These are phyloP conservation scores for Myriangium duriaei DNA, from an alignment of 2,329 filamentous ascomycete genomes.

Conservation along the genomic window DNA sequence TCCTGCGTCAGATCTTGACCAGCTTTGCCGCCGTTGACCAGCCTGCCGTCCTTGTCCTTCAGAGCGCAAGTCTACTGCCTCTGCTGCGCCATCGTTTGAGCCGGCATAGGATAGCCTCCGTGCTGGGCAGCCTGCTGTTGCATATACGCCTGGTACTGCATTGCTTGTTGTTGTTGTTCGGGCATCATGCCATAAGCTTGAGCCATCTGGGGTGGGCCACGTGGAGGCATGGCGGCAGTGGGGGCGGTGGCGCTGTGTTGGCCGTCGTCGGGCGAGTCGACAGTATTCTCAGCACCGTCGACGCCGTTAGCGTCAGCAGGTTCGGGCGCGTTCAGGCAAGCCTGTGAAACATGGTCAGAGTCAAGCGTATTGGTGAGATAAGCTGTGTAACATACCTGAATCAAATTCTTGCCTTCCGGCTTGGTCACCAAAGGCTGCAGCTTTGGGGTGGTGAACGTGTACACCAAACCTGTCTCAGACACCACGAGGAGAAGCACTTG, in stretches of 20 bases:
- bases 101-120: slow-evolving; percentile 26
- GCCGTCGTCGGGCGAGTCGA: slow-evolving; percentile 87
- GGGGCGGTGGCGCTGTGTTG: slow-evolving; percentile 40
- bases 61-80: slow-evolving; percentile 6
- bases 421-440: slow-evolving; percentile 96
- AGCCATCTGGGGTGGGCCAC: slow-evolving; percentile 16
- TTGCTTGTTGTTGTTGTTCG: slow-evolving; percentile 26
- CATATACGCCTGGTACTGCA: slow-evolving; percentile 28
- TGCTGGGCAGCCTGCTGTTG: slow-evolving; percentile 24
- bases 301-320: slow-evolving; percentile 58
- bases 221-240: slow-evolving; percentile 22
- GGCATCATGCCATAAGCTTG: slow-evolving; percentile 23
- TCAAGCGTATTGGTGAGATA: slow-evolving; percentile 20
- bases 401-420: slow-evolving; percentile 97
- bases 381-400: slow-evolving; percentile 55
- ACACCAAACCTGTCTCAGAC: slow-evolving; percentile 92
- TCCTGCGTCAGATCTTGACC: too few relatives aligned
- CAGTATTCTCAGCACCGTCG: slow-evolving; percentile 36
- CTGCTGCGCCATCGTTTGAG: slow-evolving; percentile 15
- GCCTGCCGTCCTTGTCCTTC: too few relatives aligned
- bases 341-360: slow-evolving; percentile 41
- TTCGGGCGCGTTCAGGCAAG: slow-evolving; percentile 92
- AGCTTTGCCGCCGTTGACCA: too few relatives aligned
- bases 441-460: slow-evolving; percentile 97
- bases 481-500: slow-evolving; percentile 94